These are phyloP conservation scores for Coemansia sp. DNA, from an alignment of 192 early-diverging fungal genomes.

Conservation along the genomic window DNA sequence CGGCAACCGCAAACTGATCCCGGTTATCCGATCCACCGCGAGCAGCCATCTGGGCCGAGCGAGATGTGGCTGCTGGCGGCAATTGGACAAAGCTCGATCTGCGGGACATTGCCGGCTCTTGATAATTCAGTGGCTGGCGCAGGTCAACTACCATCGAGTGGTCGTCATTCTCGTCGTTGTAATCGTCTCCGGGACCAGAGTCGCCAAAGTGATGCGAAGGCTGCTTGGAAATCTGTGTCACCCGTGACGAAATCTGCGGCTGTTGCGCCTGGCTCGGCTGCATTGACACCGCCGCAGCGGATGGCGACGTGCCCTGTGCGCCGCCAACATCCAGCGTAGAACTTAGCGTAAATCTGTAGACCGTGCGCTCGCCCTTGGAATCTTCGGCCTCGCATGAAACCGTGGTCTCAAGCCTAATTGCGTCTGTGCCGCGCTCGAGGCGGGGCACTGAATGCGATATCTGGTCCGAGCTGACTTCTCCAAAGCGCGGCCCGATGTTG, in stretches of 20 bases:
- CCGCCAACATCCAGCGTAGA: slow-evolving; percentile 51
- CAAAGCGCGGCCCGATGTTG: slow-evolving; percentile 24
- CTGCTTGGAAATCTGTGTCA: neutral
- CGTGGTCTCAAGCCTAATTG: slow-evolving; percentile 49
- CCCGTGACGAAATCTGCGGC: neutral
- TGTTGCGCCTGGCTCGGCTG: slow-evolving; percentile 7
- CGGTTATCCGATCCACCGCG: slow-evolving; percentile 7
- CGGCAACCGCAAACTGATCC: slow-evolving; percentile 50
- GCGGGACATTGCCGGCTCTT: slow-evolving; percentile 44
- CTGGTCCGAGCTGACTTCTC: slow-evolving; percentile 13
- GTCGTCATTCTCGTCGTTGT: neutral
- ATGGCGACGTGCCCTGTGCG: slow-evolving; percentile 5
- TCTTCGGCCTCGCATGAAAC: slow-evolving; percentile 52
- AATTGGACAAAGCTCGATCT: slow-evolving; percentile 48
- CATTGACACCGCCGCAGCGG: neutral
- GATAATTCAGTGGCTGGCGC: slow-evolving; percentile 44
- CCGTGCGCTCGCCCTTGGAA: slow-evolving; percentile 47
- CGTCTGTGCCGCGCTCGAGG: slow-evolving; percentile 42
- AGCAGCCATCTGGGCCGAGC: slow-evolving; percentile 14
- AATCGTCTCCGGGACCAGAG: neutral
- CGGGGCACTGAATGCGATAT: slow-evolving; percentile 25
- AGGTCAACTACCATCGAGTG: slow-evolving; percentile 11
- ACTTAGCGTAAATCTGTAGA: slow-evolving; percentile 52
- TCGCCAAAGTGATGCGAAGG: neutral
- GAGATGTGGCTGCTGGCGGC: slow-evolving; percentile 19